A percentile compares a stretch with the other conserved stretches of the same genome.
phyloP scores from a whole-genome alignment of 2,329 filamentous ascomycete genomes.

The Aspergillus niger region DNA sequence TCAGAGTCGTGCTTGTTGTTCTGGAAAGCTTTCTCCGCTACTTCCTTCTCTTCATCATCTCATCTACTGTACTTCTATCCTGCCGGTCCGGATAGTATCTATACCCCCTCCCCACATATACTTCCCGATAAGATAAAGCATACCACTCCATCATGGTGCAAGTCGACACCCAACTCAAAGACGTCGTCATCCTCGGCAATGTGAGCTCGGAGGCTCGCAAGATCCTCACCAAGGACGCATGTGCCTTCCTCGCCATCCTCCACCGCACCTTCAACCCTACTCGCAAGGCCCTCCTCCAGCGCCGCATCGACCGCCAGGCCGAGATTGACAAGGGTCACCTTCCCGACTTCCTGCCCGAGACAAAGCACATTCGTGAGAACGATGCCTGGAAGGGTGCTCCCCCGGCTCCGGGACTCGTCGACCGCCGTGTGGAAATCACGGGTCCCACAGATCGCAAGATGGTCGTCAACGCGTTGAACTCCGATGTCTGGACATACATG shows the following conservation, averaged over 20 bases:
- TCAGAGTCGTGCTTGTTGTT: not conserved
- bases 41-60: too few species aligned
- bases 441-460: conserved; percentile 98
- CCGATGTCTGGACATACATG: conserved; percentile 98
- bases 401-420: conserved; percentile 87
- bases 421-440: conserved; percentile 95
- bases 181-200: conserved; percentile 80
- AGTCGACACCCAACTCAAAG: conserved; percentile 77
- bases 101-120: too few species aligned
- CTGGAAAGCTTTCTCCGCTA: too few species aligned
- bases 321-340: conserved; percentile 88
- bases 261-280: conserved; percentile 92
- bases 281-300: conserved; percentile 84
- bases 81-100: too few species aligned
- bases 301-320: conserved; percentile 81
- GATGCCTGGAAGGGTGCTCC: conserved; percentile 89
- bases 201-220: conserved; percentile 79
- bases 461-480: conserved; percentile 96
- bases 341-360: conserved; percentile 94
- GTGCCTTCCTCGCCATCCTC: conserved; percentile 88
- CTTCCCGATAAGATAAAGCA: not conserved
- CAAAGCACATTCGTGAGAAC: conserved; percentile 91
- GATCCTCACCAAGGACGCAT: conserved; percentile 87
- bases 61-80: too few species aligned
- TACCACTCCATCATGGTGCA: conserved; percentile 58